Conservation (phyloP, 495 filamentous ascomycete species). For the Durotheca rogersii region DNA sequence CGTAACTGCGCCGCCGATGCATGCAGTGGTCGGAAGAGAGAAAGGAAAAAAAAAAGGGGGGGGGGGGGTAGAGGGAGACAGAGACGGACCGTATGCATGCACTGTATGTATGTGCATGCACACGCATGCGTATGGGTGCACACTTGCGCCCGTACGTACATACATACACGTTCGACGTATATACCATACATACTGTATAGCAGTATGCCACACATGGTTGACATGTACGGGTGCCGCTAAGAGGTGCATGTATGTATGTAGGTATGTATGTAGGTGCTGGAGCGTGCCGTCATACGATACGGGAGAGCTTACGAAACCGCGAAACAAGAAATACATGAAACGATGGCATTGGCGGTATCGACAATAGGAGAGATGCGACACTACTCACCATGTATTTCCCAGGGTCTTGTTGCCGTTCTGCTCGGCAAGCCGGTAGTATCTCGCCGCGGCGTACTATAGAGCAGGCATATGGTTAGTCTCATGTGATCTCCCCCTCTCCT, state of each 20-base stretch:
- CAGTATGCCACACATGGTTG: no score
- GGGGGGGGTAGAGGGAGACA: no score
- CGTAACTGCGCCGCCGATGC: constrained; percentile 28
- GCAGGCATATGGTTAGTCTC: constrained; percentile 42
- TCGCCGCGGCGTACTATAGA: constrained; percentile 76
- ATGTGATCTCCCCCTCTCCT: constrained; percentile 27
- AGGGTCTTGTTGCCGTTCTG: constrained; percentile 82
- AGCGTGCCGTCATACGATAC: constrained; percentile 21
- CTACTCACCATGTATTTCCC: constrained; percentile 93
- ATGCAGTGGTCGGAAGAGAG: constrained; percentile 14
- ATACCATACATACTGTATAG: no score
- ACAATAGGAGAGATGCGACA: no score
- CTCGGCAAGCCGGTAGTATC: constrained; percentile 93
- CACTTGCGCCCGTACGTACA: no score
- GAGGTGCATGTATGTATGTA: constrained; percentile 1
- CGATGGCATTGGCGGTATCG: no score
- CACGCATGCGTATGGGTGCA: no score
- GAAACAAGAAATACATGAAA: constrained; percentile 14
- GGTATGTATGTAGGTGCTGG: neutral
- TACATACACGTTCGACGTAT: no score
- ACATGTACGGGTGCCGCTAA: no score
- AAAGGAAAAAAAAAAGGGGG: no score
- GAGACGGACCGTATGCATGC: no score
- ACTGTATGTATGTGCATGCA: no score
- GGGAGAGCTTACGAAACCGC: constrained; percentile 17